Conservation (phyloP, 306 rosid genomes). For the Pueraria montana region DNA sequence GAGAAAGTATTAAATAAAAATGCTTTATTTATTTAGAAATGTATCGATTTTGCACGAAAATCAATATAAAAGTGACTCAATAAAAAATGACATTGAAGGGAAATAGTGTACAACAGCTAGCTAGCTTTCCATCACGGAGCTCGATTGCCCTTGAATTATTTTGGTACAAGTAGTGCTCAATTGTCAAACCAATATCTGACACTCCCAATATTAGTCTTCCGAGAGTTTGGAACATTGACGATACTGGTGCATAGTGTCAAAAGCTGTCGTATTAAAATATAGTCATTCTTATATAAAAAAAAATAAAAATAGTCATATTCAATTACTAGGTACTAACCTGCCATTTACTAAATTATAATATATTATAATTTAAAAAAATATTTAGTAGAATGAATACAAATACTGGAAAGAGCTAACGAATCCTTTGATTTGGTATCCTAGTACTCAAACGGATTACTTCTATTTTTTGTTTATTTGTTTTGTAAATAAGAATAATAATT, state of each 20-base stretch:
- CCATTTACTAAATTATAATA: neutral
- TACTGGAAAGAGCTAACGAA: neutral
- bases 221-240: neutral
- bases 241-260: neutral
- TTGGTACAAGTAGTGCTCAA: neutral
- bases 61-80: neutral
- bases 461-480: neutral
- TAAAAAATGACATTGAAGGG: neutral
- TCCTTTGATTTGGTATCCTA: neutral
- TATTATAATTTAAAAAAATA: too few species aligned
- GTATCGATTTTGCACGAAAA: neutral
- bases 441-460: neutral
- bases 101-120: neutral
- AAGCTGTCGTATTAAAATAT: neutral
- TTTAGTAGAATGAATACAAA: too few species aligned
- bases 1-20: too few species aligned
- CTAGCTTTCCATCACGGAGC: neutral
- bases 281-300: too few species aligned
- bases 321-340: neutral
- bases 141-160: constrained; percentile 32
- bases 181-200: constrained; percentile 45
- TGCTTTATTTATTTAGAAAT: too few species aligned
- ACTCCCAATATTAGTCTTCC: neutral
- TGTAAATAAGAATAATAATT: neutral
- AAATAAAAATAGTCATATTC: neutral